Conservation (phyloP, 2,329 filamentous ascomycete genomes). For the Elsinoe ampelina region DNA sequence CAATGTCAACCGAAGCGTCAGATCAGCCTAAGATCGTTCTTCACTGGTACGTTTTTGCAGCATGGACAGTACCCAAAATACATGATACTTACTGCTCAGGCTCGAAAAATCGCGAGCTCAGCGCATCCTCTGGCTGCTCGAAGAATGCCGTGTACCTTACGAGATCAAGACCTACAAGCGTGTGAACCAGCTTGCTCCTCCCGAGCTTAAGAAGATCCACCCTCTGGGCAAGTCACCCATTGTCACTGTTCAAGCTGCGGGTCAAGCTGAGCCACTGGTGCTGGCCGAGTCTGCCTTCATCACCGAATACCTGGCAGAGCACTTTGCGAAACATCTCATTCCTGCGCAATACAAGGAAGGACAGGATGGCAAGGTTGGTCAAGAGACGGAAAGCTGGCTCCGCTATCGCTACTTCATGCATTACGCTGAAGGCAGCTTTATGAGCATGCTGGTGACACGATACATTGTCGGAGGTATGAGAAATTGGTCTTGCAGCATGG, state of each 20-base stretch:
- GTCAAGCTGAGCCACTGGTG: slow-evolving; percentile 44
- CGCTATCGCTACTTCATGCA: slow-evolving; percentile 64
- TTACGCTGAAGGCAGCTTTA: slow-evolving; percentile 76
- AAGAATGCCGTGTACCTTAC: slow-evolving; percentile 72
- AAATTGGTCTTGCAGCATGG: slow-evolving; percentile 29
- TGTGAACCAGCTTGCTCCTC: slow-evolving; percentile 58
- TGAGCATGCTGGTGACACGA: slow-evolving; percentile 58
- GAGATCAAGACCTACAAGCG: slow-evolving; percentile 74
- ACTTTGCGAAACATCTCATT: slow-evolving; percentile 46
- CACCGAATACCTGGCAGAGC: slow-evolving; percentile 69
- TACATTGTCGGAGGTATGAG: slow-evolving; percentile 52
- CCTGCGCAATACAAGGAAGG: slow-evolving; percentile 45
- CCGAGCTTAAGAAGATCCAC: slow-evolving; percentile 67
- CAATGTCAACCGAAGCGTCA: slow-evolving; percentile 12
- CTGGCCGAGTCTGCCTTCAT: slow-evolving; percentile 78
- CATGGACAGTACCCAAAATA: neutral
- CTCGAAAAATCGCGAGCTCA: slow-evolving; percentile 75
- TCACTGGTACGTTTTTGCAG: slow-evolving; percentile 45
- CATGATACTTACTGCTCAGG: slow-evolving; percentile 41
- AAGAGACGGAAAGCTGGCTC: slow-evolving; percentile 52
- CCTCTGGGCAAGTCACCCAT: slow-evolving; percentile 81
- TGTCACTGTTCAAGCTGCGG: slow-evolving; percentile 52
- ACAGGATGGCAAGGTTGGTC: slow-evolving; percentile 46
- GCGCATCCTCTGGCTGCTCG: slow-evolving; percentile 75
- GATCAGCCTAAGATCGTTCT: slow-evolving; percentile 49